Percentiles rank a stretch among this genome's conserved stretches.
These are phyloP conservation scores for Kuraishia borneana DNA, from an alignment of 805 yeast genomes.

Conservation along the genomic window DNA sequence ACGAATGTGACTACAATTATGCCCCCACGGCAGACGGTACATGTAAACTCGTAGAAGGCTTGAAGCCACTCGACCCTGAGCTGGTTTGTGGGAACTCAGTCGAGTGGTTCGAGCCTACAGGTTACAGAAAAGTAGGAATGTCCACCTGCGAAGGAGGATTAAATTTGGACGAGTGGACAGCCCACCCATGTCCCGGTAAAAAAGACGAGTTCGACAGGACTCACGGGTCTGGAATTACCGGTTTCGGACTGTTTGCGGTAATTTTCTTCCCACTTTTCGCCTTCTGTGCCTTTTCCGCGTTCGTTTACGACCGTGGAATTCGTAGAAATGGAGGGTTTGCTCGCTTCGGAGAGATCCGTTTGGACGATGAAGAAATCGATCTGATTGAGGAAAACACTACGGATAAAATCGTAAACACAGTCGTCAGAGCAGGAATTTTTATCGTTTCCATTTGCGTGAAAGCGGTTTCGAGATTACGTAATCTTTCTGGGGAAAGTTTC, in stretches of 20 bases:
- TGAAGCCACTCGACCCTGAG: slow-evolving; percentile 51
- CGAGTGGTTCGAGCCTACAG: slow-evolving; percentile 76
- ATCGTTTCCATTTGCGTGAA: no score
- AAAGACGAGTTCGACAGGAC: slow-evolving; percentile 42
- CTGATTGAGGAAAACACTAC: slow-evolving; percentile 49
- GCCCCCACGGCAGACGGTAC: slow-evolving; percentile 65
- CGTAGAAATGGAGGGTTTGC: slow-evolving; percentile 68
- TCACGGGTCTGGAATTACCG: slow-evolving; percentile 40
- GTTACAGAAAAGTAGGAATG: slow-evolving; percentile 77
- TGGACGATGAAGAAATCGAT: slow-evolving; percentile 45
- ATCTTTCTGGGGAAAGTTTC: no score
- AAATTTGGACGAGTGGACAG: slow-evolving; percentile 50
- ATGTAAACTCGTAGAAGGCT: slow-evolving; percentile 74
- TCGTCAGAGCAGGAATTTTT: slow-evolving; percentile 52
- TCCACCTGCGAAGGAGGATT: slow-evolving; percentile 82
- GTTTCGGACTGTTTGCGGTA: slow-evolving; percentile 40
- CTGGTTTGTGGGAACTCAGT: slow-evolving; percentile 44
- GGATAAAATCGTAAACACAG: slow-evolving; percentile 46
- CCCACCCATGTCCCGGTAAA: slow-evolving; percentile 84
- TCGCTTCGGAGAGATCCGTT: slow-evolving; percentile 75
- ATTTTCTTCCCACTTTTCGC: slow-evolving; percentile 47
- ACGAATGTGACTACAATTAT: slow-evolving; percentile 88
- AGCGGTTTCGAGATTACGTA: no score
- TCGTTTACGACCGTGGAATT: slow-evolving; percentile 73
- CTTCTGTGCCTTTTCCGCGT: slow-evolving; percentile 42